phyloP scores from a whole-genome alignment of 257 asterid genomes.

The Nicotiana tomentosiformis region DNA sequence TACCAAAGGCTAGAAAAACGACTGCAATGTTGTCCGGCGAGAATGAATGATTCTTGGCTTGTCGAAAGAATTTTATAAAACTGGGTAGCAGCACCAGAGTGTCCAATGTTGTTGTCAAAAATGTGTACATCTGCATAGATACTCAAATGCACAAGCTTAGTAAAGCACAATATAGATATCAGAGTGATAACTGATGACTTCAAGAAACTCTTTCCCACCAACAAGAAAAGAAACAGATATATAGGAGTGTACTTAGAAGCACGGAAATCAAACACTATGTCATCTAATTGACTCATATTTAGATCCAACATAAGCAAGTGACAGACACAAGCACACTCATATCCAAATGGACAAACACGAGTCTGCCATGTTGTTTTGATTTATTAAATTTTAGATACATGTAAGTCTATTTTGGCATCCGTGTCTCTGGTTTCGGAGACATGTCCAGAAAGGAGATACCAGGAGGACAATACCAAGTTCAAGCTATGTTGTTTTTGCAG shows the following conservation, averaged over 20 bases:
- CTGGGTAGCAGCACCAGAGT: conserved; percentile 76
- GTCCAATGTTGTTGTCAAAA: conserved; percentile 66
- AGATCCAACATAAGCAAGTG: not conserved
- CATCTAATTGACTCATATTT: not conserved
- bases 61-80: conserved; percentile 53
- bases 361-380: not conserved
- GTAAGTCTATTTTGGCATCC: not conserved
- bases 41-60: conserved; percentile 41
- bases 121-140: conserved; percentile 54
- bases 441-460: conserved; percentile 4
- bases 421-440: not conserved
- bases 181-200: not conserved
- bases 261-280: not conserved
- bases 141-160: not conserved
- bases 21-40: conserved; percentile 71
- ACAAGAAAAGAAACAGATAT: not conserved
- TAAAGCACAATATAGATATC: not conserved
- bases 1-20: conserved; percentile 84
- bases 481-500: not conserved
- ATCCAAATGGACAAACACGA: not conserved
- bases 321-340: not conserved
- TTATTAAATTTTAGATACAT: not conserved
- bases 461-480: not conserved
- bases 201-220: not conserved
- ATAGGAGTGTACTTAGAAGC: not conserved